phyloP scores from a whole-genome alignment of 305 asterid genomes.

The Rubia tinctorum region DNA sequence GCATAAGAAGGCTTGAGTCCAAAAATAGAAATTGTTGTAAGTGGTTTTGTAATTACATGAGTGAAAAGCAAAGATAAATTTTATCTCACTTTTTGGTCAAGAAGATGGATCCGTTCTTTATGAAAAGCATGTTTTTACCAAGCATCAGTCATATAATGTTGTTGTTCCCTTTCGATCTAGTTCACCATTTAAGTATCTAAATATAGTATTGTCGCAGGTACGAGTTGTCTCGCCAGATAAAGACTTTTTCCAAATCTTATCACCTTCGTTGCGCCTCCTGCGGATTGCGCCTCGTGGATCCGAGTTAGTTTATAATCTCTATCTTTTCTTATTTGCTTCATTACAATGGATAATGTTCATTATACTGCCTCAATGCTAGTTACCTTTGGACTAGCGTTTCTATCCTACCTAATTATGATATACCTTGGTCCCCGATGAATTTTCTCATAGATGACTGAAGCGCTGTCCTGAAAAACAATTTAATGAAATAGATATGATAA shows the following conservation, averaged over 20 bases:
- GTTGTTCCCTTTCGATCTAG: slow-evolving; percentile 12
- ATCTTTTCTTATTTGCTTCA: background rate
- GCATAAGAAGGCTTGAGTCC: background rate
- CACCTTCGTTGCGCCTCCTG: slow-evolving; percentile 93
- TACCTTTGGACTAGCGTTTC: background rate
- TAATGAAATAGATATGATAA: background rate
- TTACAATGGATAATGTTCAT: background rate
- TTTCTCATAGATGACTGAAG: background rate
- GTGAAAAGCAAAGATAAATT: background rate
- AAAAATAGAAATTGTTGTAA: background rate
- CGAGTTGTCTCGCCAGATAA: slow-evolving; percentile 98
- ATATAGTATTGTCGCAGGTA: slow-evolving; percentile 51
- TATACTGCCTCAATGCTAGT: background rate
- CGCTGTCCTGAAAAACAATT: background rate
- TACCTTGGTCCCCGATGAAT: background rate
- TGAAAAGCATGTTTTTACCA: background rate
- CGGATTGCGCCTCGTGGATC: slow-evolving; percentile 97
- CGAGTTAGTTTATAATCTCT: slow-evolving; percentile 47
- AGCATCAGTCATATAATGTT: background rate
- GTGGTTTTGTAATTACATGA: background rate
- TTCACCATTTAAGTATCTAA: slow-evolving; percentile 18
- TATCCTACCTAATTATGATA: background rate
- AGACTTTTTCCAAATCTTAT: slow-evolving; percentile 92
- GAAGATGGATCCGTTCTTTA: background rate
- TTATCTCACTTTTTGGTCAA: background rate